These are phyloP conservation scores for Cyclospora cayetanensis DNA, from an alignment of 169 alveolate species.

Conservation along the genomic window DNA sequence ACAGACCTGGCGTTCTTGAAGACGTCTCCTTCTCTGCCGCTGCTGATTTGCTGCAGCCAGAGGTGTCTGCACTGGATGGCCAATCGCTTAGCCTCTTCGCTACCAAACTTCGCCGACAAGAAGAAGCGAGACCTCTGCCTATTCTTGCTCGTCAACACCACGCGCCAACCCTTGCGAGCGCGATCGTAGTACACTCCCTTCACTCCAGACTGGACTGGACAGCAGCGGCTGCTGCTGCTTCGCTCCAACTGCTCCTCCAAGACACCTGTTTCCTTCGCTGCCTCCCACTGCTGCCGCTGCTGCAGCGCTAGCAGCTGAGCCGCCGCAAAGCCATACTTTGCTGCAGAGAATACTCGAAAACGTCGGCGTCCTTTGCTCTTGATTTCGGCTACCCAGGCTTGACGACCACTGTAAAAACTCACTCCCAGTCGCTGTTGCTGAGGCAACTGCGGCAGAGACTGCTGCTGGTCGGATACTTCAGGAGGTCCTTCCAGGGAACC, in stretches of 20 bases:
- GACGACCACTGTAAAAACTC: conserved; percentile 49
- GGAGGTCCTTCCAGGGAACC: neutral
- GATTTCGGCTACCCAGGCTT: conserved; percentile 55
- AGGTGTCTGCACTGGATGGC: conserved; percentile 30
- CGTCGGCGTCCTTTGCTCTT: conserved; percentile 30
- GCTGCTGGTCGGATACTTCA: neutral
- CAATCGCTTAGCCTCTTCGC: conserved; percentile 36
- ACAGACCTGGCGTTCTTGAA: conserved; percentile 39
- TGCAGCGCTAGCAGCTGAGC: conserved; percentile 20
- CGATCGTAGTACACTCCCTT: conserved; percentile 55
- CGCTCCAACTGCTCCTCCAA: conserved; percentile 31
- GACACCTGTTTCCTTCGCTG: conserved; percentile 23
- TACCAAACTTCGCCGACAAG: conserved; percentile 33
- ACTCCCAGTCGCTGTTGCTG: conserved; percentile 50
- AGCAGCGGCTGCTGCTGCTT: conserved; percentile 8
- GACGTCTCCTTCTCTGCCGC: conserved; percentile 44
- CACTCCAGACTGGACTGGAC: conserved; percentile 50
- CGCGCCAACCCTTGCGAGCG: conserved; percentile 46
- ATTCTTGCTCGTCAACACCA: conserved; percentile 13
- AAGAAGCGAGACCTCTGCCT: conserved; percentile 29
- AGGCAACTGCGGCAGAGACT: neutral
- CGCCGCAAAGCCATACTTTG: conserved; percentile 37
- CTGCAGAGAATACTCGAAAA: conserved; percentile 27
- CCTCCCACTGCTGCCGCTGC: conserved; percentile 46
- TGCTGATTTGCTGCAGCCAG: conserved; percentile 20